Evolutionary conservation across 495 filamentous ascomycete genomes (phyloP).

Genomic region (Talaromyces borbonicus): DNA sequence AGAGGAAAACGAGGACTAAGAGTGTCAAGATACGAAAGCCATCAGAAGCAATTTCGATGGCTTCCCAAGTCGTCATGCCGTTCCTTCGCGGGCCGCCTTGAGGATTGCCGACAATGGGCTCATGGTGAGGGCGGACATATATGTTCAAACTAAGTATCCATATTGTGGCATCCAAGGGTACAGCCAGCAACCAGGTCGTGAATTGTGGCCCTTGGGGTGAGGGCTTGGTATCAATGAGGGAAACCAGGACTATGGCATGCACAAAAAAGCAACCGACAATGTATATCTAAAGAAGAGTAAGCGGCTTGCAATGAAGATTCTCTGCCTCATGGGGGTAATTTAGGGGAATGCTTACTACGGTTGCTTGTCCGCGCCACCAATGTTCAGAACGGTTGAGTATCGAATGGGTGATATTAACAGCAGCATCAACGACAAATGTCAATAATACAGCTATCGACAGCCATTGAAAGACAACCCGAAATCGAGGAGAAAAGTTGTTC

Average conservation of each 20-base stretch:
- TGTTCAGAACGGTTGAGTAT: constrained; percentile 50
- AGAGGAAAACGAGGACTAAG: constrained; percentile 46
- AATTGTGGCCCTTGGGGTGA: constrained; percentile 66
- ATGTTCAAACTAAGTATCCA: constrained; percentile 52
- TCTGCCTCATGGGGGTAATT: too few relatives aligned
- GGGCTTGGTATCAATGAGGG: constrained; percentile 66
- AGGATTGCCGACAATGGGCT: constrained; percentile 48
- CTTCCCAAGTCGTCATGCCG: constrained; percentile 56
- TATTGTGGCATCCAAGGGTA: constrained; percentile 59
- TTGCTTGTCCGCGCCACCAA: constrained; percentile 88
- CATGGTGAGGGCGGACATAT: constrained; percentile 49
- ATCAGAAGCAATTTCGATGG: constrained; percentile 48
- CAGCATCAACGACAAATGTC: constrained; percentile 65
- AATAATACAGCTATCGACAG: constrained; percentile 54
- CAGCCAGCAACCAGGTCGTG: constrained; percentile 59
- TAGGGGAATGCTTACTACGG: constrained; percentile 56
- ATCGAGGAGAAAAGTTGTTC: constrained; percentile 46
- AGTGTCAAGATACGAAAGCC: constrained; percentile 52
- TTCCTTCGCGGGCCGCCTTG: constrained; percentile 31
- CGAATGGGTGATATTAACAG: constrained; percentile 68
- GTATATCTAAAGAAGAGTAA: constrained; percentile 54
- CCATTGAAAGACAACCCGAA: constrained; percentile 64
- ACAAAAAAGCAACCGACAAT: constrained; percentile 68
- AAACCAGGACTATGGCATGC: constrained; percentile 63
- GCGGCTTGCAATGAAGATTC: too few relatives aligned